These are phyloP conservation scores for Crucihimalaya himalaica DNA, from an alignment of 345 rosid species.

Conservation along the genomic window DNA sequence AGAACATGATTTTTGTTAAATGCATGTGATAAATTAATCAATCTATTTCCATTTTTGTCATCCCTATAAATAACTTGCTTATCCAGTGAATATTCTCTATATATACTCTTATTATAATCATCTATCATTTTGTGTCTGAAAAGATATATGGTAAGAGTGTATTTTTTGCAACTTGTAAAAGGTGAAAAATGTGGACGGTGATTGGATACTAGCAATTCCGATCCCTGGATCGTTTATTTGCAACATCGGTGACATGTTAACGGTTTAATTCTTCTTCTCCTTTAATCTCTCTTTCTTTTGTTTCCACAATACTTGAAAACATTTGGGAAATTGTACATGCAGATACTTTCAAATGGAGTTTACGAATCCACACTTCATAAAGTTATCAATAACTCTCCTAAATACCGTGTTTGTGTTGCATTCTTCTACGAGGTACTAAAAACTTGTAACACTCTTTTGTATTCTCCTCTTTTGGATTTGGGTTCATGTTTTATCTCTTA, in stretches of 20 bases:
- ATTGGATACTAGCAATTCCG: constrained; percentile 77
- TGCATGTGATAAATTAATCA: too few species aligned
- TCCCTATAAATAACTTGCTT: neutral
- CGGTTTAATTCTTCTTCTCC: constrained; percentile 44
- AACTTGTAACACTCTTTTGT: neutral
- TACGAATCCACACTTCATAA: constrained; percentile 71
- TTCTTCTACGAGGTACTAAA: constrained; percentile 65
- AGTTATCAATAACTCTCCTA: constrained; percentile 55
- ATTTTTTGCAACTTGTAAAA: constrained; percentile 4
- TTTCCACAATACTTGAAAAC: neutral
- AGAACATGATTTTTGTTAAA: neutral
- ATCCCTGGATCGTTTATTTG: constrained; percentile 76
- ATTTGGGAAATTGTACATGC: constrained; percentile 18
- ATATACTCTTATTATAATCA: neutral
- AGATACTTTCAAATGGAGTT: constrained; percentile 67
- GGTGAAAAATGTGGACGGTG: constrained; percentile 66
- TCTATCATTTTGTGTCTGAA: neutral
- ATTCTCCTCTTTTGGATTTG: neutral
- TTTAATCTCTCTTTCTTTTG: neutral
- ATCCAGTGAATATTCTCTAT: neutral
- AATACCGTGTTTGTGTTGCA: constrained; percentile 57
- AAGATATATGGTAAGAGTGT: neutral
- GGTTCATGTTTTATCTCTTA: neutral
- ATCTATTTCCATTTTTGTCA: neutral
- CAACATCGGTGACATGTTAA: constrained; percentile 86